Evolutionary conservation across 192 early-diverging fungal genomes (phyloP).

Genomic region (Obelidium mucronatum): DNA sequence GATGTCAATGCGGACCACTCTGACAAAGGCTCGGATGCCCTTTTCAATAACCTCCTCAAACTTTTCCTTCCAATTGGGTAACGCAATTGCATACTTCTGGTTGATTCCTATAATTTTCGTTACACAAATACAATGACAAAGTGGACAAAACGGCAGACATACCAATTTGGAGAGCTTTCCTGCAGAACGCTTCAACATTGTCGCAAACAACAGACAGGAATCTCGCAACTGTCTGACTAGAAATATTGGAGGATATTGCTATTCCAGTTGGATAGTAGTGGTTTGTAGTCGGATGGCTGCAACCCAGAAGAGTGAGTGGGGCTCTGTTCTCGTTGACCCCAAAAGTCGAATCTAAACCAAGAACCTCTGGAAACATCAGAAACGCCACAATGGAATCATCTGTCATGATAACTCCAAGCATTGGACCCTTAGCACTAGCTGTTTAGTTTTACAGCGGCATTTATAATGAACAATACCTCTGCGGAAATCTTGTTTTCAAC

Average conservation of each 20-base stretch:
- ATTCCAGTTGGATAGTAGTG: background rate
- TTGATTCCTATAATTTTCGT: background rate
- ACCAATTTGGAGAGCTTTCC: background rate
- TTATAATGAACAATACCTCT: no score
- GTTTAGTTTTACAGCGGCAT: no score
- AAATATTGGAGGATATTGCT: background rate
- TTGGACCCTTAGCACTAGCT: no score
- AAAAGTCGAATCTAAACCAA: background rate
- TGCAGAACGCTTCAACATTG: background rate
- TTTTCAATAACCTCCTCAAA: background rate
- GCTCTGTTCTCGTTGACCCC: background rate
- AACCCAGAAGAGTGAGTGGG: background rate
- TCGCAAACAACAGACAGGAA: background rate
- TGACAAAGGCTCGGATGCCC: background rate
- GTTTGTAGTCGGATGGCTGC: background rate
- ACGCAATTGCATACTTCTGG: background rate
- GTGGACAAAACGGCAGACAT: no score
- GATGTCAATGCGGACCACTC: background rate
- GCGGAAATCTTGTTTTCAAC: no score
- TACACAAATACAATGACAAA: background rate
- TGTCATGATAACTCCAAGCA: background rate
- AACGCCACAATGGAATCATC: background rate
- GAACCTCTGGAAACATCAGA: background rate
- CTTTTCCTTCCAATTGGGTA: background rate
- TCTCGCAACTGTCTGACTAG: background rate